Conservation (phyloP, 768 basidiomycete species). For the Cyclocybe aegerita region DNA sequence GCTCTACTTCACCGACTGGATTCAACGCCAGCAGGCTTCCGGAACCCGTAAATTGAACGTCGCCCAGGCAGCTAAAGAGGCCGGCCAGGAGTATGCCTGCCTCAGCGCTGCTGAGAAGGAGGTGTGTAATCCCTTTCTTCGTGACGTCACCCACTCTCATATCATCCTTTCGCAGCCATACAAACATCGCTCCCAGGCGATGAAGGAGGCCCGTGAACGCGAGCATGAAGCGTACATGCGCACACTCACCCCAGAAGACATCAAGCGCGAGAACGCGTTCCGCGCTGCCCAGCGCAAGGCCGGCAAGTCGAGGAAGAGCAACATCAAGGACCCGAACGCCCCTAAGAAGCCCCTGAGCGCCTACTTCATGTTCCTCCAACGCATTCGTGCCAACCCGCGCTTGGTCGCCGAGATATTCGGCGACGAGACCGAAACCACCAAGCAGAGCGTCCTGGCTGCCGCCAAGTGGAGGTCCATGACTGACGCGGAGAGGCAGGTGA, state of each 20-base stretch:
- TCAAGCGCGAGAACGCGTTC: constrained; percentile 90
- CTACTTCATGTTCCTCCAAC: constrained; percentile 93
- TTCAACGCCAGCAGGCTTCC: constrained; percentile 79
- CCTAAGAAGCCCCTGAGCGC: constrained; percentile 95
- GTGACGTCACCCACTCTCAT: constrained; percentile 30
- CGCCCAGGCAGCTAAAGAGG: constrained; percentile 93
- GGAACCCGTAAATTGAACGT: constrained; percentile 89
- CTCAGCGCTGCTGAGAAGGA: constrained; percentile 82
- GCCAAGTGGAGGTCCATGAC: constrained; percentile 93
- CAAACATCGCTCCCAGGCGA: constrained; percentile 77
- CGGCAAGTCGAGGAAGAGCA: constrained; percentile 89
- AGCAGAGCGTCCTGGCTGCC: constrained; percentile 91
- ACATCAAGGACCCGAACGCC: constrained; percentile 96
- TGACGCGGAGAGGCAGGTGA: constrained; percentile 89
- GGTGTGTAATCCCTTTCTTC: constrained; percentile 41
- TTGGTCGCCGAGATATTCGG: constrained; percentile 84
- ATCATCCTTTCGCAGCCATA: constrained; percentile 58
- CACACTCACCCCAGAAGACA: constrained; percentile 88
- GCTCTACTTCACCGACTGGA: constrained; percentile 94
- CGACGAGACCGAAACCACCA: constrained; percentile 90
- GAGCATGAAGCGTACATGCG: constrained; percentile 85
- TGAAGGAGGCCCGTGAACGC: constrained; percentile 83
- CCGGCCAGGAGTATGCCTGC: constrained; percentile 85
- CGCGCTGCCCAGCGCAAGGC: constrained; percentile 91
- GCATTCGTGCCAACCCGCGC: constrained; percentile 75